Conservation (phyloP, 1,284 basidiomycete genomes). For the Cryptococcus sp. region DNA sequence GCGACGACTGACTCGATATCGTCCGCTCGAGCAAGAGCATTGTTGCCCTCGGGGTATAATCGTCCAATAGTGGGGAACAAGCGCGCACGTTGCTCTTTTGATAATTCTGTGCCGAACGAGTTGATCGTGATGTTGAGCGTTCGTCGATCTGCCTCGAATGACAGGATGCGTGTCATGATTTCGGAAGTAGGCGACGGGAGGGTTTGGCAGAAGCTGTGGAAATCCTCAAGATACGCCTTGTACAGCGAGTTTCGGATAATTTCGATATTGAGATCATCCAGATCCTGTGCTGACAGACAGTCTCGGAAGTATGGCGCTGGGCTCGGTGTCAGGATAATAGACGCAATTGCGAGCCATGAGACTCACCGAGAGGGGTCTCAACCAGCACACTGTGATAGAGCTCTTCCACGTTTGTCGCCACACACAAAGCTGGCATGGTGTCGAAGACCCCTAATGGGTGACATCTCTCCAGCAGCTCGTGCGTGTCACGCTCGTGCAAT, state of each 20-base stretch:
- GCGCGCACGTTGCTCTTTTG: conserved; percentile 93
- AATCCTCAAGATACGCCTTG: conserved; percentile 99
- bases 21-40: conserved; percentile 88
- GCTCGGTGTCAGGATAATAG: not conserved
- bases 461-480: conserved; percentile 93
- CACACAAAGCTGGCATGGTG: conserved; percentile 98
- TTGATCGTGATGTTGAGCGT: conserved; percentile 99
- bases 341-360: not conserved
- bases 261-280: conserved; percentile 99
- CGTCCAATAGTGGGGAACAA: conserved; percentile 93
- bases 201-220: conserved; percentile 77
- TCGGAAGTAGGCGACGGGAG: conserved; percentile 83
- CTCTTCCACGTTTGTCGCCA: conserved; percentile 99
- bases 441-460: conserved; percentile 97
- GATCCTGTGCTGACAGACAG: conserved; percentile 90
- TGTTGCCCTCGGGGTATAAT: conserved; percentile 95
- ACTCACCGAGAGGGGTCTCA: conserved; percentile 89
- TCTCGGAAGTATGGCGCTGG: conserved; percentile 95
- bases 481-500: conserved; percentile 94
- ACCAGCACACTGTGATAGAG: conserved; percentile 95
- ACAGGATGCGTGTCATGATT: conserved; percentile 84
- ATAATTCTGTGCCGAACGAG: conserved; percentile 92
- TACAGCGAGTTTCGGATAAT: conserved; percentile 99
- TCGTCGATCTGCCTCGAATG: conserved; percentile 95
- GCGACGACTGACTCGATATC: conserved; percentile 91